These are phyloP conservation scores for Pleurotus tuber-regium DNA, from an alignment of 768 basidiomycete genomes.

Conservation along the genomic window DNA sequence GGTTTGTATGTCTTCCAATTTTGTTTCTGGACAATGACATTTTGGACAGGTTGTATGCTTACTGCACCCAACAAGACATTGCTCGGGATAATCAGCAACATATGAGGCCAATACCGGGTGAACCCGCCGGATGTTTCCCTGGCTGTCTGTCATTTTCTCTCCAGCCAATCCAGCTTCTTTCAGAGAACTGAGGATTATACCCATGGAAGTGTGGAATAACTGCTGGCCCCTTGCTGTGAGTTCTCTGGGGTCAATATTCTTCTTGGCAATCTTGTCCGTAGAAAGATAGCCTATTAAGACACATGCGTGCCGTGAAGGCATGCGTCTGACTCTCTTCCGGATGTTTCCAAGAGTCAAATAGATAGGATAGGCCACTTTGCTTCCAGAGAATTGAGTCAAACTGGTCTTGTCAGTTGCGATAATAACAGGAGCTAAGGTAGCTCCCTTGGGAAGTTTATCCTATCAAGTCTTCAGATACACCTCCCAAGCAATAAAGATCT, in stretches of 20 bases:
- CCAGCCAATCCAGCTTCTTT: slow-evolving; percentile 25
- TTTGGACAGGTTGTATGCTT: slow-evolving; percentile 26
- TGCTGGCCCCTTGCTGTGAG: slow-evolving; percentile 24
- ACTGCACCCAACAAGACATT: slow-evolving; percentile 27
- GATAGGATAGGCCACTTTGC: slow-evolving; percentile 39
- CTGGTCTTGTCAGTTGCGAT: slow-evolving; percentile 40
- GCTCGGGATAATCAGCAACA: slow-evolving; percentile 39
- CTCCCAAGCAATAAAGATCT: not conserved
- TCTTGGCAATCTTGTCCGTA: slow-evolving; percentile 29
- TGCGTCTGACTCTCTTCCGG: slow-evolving; percentile 25
- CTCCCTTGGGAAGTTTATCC: slow-evolving; percentile 20
- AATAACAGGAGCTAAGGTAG: slow-evolving; percentile 34
- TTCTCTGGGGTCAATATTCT: slow-evolving; percentile 24
- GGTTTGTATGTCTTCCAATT: slow-evolving; percentile 9
- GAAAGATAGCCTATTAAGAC: slow-evolving; percentile 43
- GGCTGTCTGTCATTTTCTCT: slow-evolving; percentile 27
- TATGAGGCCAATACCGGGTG: slow-evolving; percentile 37
- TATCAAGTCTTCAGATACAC: not conserved
- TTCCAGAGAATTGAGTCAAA: slow-evolving; percentile 33
- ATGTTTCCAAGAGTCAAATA: slow-evolving; percentile 43
- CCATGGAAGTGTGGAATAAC: slow-evolving; percentile 35
- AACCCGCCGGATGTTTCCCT: slow-evolving; percentile 25
- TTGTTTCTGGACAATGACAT: slow-evolving; percentile 20
- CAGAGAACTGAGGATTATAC: slow-evolving; percentile 26
- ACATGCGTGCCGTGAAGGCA: slow-evolving; percentile 28